Conservation (phyloP, 164 flowering plant species). For the Akebia trifoliata region DNA sequence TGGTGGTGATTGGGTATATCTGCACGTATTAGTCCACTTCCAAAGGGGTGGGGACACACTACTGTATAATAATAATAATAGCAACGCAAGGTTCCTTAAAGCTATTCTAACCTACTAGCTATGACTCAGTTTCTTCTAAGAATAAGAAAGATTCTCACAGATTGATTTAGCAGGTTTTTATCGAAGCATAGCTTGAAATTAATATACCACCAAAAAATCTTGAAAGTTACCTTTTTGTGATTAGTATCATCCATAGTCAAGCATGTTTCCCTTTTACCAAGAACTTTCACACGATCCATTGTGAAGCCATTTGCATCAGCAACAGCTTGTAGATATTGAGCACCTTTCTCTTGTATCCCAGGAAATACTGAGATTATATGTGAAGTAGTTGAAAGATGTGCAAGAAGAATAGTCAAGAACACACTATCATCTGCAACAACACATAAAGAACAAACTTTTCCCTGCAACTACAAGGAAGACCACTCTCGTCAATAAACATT, state of each 20-base stretch:
- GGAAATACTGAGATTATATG: slow-evolving; percentile 69
- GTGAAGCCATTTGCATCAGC: slow-evolving; percentile 64
- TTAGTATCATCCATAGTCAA: slow-evolving; percentile 56
- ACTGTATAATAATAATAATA: no score
- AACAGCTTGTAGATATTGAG: slow-evolving; percentile 53
- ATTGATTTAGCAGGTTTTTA: not conserved
- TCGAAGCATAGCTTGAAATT: not conserved
- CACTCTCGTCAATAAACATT: slow-evolving; percentile 7
- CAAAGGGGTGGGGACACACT: no score
- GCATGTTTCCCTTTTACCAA: slow-evolving; percentile 31
- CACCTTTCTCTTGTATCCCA: slow-evolving; percentile 60
- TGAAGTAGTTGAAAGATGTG: slow-evolving; percentile 47
- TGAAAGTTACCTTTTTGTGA: slow-evolving; percentile 48
- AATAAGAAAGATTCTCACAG: not conserved
- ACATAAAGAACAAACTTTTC: slow-evolving; percentile 48
- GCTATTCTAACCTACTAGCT: no score
- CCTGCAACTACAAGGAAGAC: slow-evolving; percentile 55
- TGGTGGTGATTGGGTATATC: no score
- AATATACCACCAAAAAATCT: not conserved
- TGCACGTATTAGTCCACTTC: no score
- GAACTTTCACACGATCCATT: slow-evolving; percentile 52
- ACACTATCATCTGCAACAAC: slow-evolving; percentile 86
- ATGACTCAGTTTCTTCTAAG: no score
- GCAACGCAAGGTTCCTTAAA: no score
- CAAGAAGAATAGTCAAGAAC: slow-evolving; percentile 56